Base-by-base conservation (phyloP, 306 rosid species). In the Prunus kanzakura region DNA sequence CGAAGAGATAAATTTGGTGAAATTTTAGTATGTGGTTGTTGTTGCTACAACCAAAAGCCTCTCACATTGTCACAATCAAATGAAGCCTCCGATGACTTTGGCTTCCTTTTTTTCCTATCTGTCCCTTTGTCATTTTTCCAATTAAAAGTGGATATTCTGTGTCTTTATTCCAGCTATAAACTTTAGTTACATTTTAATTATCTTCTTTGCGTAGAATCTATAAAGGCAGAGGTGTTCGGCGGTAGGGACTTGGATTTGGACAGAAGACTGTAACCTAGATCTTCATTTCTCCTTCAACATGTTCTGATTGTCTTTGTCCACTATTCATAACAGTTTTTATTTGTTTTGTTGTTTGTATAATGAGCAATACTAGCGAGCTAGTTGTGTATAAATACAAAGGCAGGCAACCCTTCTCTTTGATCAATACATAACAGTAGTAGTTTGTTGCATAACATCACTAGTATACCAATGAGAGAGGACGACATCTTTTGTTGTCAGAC, bases 401-500 rank as follows among this genome's bases (percentile, higher is more conserved):
- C 41, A 35, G 58, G 58, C 58, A 45, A 25, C 69, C 11, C 56
- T 6, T 35, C 19, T 45, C 58, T 43, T 27, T 45, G 67, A 45
- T 73, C 19, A 60, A 60, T 46, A 22, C 77, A 45, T 43, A 35
- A 35, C 41, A 35, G 6, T 18, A 25, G 12, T 6, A 73, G 46
- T 25, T 29, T 45, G 58, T 58, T 13, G 67, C 20, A 41, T 27
- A 23, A 22, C 13, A 22, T 27, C 25, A 25, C 18, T 2, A 8
- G 22, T 12, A 23, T 1, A 4, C 25, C 14, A 6, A 73, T 79
- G 69, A 65, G 27, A 73, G 55, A 30, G 11, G 22, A 51, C 46
- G 88, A 88, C 14, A 60, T 32, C 38, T 79, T 66, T n/a, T 91
- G 93, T 78, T 88, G 92, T 76, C 82, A 69, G 13, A 41, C 55